Base-by-base conservation (phyloP, 345 rosid genomes). In the Stellera chamaejasme region DNA sequence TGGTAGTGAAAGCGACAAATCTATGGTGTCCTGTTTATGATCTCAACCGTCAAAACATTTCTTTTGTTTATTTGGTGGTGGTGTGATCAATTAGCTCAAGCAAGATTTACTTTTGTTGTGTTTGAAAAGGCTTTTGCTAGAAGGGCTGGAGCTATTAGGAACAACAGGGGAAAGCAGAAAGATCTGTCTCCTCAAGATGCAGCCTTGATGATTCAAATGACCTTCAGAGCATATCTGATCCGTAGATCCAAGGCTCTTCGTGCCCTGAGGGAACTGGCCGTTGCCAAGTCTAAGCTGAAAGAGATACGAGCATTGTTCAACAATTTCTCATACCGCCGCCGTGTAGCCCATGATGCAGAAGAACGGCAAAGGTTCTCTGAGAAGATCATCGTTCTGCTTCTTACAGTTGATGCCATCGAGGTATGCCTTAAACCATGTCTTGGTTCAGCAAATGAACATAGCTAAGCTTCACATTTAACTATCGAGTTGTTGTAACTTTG, bases 321-420 rank as follows among this genome's bases (percentile, higher is more conserved):
- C 64, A 85, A 87, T 65, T 83, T 89, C 74, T 81, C 88, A 36
- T 90, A 87, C 71, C 87, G 97, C 39, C 83, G 79, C n/a, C 73
- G 70, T 44, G 56, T 94, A 25, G 65, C 83, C 46, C 85, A 69
- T 28, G 87, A 87, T 62, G 87, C 92, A 8, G 99, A 69, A 78
- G 97, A 94, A 72, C 80, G 78, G 32, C 96, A 90, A 64, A 85
- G 79, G 65, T 85, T 94, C 61, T 68, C 85, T 4, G 96, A 90
- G 58, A 90, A 71, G 69, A 87, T 94, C 47, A 90, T 94, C 55
- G 97, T 94, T 14, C 81, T 94, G 64, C 96, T 93, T 27, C 97
- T 90, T 36, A 85, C 97, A 0, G 90, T 85, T 63, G 99, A 90
- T 69, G 87, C 90, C 79, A 85, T 87, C 65, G 96, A 94, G 97